Evolutionary conservation across 495 filamentous ascomycete species (phyloP).

Genomic region (Arthonia radiata): DNA sequence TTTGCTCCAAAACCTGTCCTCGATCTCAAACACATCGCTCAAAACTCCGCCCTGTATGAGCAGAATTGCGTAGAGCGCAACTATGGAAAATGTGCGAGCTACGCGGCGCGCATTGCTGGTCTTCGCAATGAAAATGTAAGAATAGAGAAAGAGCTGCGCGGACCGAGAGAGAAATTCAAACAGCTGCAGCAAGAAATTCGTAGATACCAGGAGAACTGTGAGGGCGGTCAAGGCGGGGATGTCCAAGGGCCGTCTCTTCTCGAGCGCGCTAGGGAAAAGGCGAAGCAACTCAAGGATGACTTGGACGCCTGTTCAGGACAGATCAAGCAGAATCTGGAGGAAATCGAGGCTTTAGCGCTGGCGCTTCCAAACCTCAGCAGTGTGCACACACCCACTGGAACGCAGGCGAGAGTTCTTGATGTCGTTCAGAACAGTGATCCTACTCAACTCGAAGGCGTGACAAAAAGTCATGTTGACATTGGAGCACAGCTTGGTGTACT

Average conservation of each 20-base stretch:
- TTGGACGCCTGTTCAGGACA: too few relatives aligned
- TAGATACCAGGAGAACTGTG: too few relatives aligned
- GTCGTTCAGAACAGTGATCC: conserved; percentile 53
- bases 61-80: conserved; percentile 70
- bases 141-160: conserved; percentile 26
- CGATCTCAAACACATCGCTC: conserved; percentile 73
- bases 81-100: conserved; percentile 38
- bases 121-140: conserved; percentile 41
- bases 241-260: conserved; percentile 19
- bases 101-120: conserved; percentile 42
- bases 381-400: conserved; percentile 44
- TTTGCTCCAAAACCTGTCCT: conserved; percentile 58
- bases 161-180: conserved; percentile 28
- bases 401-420: conserved; percentile 28
- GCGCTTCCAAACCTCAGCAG: conserved; percentile 73
- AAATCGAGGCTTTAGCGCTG: conserved; percentile 51
- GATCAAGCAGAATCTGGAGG: conserved; percentile 30
- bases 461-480: conserved; percentile 58
- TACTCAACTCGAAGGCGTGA: conserved; percentile 15
- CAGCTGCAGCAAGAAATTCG: conserved; percentile 27
- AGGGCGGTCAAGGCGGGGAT: conserved; percentile 15
- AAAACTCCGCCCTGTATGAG: conserved; percentile 50
- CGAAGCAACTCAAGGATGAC: conserved; percentile 38
- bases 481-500: conserved; percentile 55
- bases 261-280: too few relatives aligned